A percentile compares a stretch with the other conserved stretches of the same genome.
phyloP scores from a whole-genome alignment of 2,329 filamentous ascomycete genomes.

The Fusarium drepaniforme region DNA sequence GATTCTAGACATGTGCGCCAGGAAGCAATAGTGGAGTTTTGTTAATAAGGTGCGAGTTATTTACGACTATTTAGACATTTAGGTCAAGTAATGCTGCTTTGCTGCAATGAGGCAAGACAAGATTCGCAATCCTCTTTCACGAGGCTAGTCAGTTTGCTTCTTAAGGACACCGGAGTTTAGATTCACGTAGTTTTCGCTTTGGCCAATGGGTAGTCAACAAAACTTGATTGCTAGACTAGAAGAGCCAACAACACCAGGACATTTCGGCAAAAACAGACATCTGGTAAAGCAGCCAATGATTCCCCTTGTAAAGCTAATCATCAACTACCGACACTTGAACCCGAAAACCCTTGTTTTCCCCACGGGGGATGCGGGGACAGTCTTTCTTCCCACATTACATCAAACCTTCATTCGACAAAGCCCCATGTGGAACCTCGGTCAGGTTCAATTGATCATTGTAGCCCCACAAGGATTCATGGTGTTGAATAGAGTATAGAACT shows the following conservation, averaged over 20 bases:
- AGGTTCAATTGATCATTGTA: neutral
- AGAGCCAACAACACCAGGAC: neutral
- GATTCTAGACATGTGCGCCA: conserved; percentile 58
- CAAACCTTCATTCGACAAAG: neutral
- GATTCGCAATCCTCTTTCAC: neutral
- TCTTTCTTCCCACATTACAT: neutral
- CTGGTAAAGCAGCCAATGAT: neutral
- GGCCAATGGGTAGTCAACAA: neutral
- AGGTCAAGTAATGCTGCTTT: neutral
- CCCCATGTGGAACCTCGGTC: neutral
- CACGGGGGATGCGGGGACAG: neutral
- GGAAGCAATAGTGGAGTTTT: neutral
- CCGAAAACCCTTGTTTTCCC: neutral
- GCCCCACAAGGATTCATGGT: neutral
- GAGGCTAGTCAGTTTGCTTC: neutral
- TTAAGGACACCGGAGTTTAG: no score
- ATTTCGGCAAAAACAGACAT: neutral
- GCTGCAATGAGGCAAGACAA: neutral
- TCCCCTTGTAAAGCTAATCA: neutral
- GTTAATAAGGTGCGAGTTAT: neutral
- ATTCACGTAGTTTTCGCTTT: neutral
- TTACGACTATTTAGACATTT: neutral
- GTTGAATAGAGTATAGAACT: neutral
- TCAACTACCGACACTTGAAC: neutral
- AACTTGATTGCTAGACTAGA: neutral